A percentile compares a stretch with the other conserved stretches of the same genome.
Conservation (phyloP, 768 basidiomycete genomes). For the Crucibulum laeve region DNA sequence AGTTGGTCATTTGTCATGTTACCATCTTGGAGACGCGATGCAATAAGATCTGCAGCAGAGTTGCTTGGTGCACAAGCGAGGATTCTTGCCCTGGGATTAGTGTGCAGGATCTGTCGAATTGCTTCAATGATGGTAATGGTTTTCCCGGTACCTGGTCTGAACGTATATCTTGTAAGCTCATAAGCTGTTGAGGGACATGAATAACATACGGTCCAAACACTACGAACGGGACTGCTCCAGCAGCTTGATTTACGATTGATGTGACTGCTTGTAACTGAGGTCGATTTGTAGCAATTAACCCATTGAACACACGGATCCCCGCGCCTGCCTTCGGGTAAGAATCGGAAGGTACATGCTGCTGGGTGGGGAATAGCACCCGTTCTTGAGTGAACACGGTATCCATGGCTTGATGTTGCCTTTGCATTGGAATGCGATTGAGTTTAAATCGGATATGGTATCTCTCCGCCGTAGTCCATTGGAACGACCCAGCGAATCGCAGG, state of each 20-base stretch:
- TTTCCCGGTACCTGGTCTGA: conserved; percentile 63
- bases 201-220: conserved; percentile 57
- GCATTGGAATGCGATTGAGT: conserved; percentile 50
- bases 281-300: conserved; percentile 37
- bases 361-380: conserved; percentile 46
- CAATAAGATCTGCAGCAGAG: conserved; percentile 60
- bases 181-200: neutral
- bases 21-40: conserved; percentile 31
- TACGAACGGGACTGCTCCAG: conserved; percentile 50
- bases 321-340: conserved; percentile 6
- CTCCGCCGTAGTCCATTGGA: conserved; percentile 30
- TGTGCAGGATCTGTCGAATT: conserved; percentile 44
- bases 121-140: conserved; percentile 61
- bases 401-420: conserved; percentile 58
- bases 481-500: conserved; percentile 43
- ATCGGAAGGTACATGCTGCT: conserved; percentile 17
- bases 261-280: conserved; percentile 46
- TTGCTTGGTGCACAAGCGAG: conserved; percentile 64
- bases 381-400: conserved; percentile 37
- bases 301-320: conserved; percentile 27
- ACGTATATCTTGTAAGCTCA: neutral
- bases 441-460: conserved; percentile 51
- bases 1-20: conserved; percentile 27
- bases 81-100: conserved; percentile 35
- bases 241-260: conserved; percentile 36